Evolutionary conservation across 2,329 filamentous ascomycete genomes (phyloP).

Genomic region (Diaporthe citri): DNA sequence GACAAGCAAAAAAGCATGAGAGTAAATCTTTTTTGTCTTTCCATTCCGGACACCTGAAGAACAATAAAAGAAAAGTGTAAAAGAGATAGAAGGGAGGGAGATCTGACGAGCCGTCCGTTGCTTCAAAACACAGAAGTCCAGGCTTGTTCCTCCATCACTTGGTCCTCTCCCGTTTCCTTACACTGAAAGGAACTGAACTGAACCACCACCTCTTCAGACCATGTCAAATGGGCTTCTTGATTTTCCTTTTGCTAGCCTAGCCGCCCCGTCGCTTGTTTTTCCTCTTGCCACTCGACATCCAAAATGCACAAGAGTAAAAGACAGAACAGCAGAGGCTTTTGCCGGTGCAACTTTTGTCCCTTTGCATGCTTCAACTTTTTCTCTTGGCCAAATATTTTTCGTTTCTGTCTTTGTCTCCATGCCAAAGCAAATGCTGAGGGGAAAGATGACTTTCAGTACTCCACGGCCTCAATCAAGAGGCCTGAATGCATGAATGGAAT

Average conservation of each 20-base stretch:
- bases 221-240: slow-evolving; percentile 17
- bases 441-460: not conserved
- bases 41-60: slow-evolving; percentile 36
- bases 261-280: not conserved
- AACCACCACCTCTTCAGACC: not conserved
- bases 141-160: not conserved
- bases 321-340: not conserved
- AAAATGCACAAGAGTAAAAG: not conserved
- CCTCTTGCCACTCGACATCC: slow-evolving; percentile 19
- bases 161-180: slow-evolving; percentile 2
- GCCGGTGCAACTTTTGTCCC: slow-evolving; percentile 8
- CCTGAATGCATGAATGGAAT: slow-evolving; percentile 22
- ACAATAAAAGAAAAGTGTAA: not conserved
- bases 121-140: not conserved
- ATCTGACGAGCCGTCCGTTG: slow-evolving; percentile 19
- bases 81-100: slow-evolving; percentile 1
- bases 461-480: slow-evolving; percentile 5
- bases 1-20: slow-evolving; percentile 30
- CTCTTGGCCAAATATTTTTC: not conserved
- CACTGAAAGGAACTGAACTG: slow-evolving; percentile 2
- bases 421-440: slow-evolving; percentile 2
- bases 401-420: not conserved
- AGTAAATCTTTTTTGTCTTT: slow-evolving; percentile 39
- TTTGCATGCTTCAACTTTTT: not conserved
- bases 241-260: not conserved